A percentile compares a stretch with the other conserved stretches of the same genome.
phyloP scores from a whole-genome alignment of 352 stramenopile species.

The Pythium myriotylum region DNA sequence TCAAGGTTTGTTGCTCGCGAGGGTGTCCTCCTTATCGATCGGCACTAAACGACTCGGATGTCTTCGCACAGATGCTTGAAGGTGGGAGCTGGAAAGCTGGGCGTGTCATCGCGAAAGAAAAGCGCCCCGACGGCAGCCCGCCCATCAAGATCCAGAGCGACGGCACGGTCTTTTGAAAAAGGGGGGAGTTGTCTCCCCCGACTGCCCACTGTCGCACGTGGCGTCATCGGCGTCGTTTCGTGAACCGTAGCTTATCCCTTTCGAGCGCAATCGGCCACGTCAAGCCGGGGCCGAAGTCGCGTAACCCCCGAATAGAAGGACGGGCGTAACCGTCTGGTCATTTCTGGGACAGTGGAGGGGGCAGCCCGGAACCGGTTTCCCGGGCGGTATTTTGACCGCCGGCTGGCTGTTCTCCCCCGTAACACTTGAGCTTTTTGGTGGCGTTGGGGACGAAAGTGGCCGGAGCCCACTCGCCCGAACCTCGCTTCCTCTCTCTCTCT shows the following conservation, averaged over 20 bases:
- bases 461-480: conserved; percentile 10
- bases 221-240: neutral
- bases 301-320: conserved; percentile 3
- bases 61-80: conserved; percentile 66
- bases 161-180: conserved; percentile 77
- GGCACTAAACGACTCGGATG: conserved; percentile 1
- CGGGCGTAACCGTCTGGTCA: neutral
- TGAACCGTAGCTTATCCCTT: neutral
- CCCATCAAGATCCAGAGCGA: conserved; percentile 89
- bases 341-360: neutral
- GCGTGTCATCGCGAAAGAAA: conserved; percentile 78
- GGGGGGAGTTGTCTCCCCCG: neutral
- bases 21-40: no score
- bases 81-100: conserved; percentile 86
- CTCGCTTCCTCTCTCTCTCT: neutral
- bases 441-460: neutral
- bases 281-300: neutral
- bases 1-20: conserved; percentile 60
- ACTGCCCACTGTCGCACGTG: neutral
- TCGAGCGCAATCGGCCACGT: neutral
- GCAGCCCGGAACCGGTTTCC: conserved; percentile 4
- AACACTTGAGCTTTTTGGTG: neutral
- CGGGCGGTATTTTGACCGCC: conserved; percentile 6
- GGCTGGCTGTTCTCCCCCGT: neutral
- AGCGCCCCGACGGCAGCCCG: conserved; percentile 63